phyloP scores from a whole-genome alignment of 306 rosid genomes.

The Benincasa hispida region DNA sequence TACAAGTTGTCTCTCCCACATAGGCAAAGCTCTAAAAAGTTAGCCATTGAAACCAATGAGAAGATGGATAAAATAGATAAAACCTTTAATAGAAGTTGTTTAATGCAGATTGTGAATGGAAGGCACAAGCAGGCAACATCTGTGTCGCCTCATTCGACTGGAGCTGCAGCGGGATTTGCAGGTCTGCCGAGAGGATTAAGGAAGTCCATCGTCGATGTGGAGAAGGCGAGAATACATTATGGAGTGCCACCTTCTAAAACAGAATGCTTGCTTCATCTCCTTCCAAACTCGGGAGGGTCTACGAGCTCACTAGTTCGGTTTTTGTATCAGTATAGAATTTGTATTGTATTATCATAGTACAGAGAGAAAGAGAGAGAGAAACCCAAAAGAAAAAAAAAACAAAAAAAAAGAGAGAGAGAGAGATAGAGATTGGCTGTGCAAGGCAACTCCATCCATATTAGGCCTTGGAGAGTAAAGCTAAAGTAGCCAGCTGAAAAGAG shows the following conservation, averaged over 20 bases:
- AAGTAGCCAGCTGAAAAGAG: conserved; percentile 31
- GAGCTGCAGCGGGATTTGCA: conserved; percentile 96
- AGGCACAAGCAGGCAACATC: conserved; percentile 98
- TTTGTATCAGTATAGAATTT: conserved; percentile 24
- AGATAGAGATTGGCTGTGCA: conserved; percentile 27
- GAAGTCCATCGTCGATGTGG: conserved; percentile 95
- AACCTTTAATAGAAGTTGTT: neutral
- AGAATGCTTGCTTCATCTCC: conserved; percentile 16
- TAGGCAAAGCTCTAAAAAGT: neutral
- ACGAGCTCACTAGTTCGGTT: neutral
- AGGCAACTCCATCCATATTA: conserved; percentile 51
- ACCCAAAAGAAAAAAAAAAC: neutral
- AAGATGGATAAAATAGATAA: neutral
- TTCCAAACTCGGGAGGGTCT: conserved; percentile 60
- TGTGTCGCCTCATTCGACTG: conserved; percentile 97
- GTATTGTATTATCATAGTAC: conserved; percentile 21
- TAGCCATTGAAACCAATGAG: neutral
- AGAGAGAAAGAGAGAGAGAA: conserved; percentile 15
- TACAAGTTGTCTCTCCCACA: neutral
- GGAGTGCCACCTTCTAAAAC: conserved; percentile 77
- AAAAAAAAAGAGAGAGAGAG: neutral
- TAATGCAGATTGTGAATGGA: conserved; percentile 97
- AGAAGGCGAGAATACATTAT: conserved; percentile 78
- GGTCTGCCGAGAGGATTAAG: conserved; percentile 89
- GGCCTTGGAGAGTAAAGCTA: conserved; percentile 33